Percentiles rank a stretch among this genome's conserved stretches.
Conservation (phyloP, 192 early-diverging fungal genomes). For the Phlyctochytrium bullatum region DNA sequence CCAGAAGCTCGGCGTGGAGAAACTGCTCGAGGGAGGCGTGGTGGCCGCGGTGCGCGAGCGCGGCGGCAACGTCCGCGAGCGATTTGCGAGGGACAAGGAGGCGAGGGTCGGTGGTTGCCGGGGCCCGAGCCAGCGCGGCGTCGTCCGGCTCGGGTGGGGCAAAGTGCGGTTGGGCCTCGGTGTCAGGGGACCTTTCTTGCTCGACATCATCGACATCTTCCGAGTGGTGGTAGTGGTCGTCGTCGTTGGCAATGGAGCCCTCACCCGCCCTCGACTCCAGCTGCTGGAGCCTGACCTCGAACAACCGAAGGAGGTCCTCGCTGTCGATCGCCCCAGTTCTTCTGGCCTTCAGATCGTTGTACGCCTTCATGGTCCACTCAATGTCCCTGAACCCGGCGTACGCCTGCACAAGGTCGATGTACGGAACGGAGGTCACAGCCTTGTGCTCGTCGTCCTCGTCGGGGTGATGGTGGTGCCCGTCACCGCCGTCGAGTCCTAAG, state of each 20-base stretch:
- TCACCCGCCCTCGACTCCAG: too few relatives aligned
- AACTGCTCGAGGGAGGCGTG: neutral
- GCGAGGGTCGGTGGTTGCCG: too few relatives aligned
- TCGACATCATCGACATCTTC: too few relatives aligned
- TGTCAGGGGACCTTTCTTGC: too few relatives aligned
- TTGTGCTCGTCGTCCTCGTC: too few relatives aligned
- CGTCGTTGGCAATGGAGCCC: neutral
- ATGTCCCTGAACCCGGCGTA: neutral
- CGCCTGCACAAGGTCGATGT: neutral
- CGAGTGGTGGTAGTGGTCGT: neutral
- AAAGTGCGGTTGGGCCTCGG: too few relatives aligned
- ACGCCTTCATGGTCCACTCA: neutral
- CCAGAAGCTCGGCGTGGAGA: neutral
- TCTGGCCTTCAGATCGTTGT: neutral
- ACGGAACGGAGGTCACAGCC: neutral
- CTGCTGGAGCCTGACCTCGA: neutral
- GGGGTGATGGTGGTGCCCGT: too few relatives aligned
- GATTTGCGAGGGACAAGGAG: neutral
- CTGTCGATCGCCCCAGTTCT: too few relatives aligned
- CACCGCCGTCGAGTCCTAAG: too few relatives aligned
- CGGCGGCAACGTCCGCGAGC: neutral
- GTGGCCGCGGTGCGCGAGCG: neutral
- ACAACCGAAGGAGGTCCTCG: too few relatives aligned
- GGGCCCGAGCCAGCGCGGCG: too few relatives aligned
- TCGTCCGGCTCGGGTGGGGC: too few relatives aligned